phyloP scores from a whole-genome alignment of 352 stramenopile genomes.

The Pythium guiyangense region DNA sequence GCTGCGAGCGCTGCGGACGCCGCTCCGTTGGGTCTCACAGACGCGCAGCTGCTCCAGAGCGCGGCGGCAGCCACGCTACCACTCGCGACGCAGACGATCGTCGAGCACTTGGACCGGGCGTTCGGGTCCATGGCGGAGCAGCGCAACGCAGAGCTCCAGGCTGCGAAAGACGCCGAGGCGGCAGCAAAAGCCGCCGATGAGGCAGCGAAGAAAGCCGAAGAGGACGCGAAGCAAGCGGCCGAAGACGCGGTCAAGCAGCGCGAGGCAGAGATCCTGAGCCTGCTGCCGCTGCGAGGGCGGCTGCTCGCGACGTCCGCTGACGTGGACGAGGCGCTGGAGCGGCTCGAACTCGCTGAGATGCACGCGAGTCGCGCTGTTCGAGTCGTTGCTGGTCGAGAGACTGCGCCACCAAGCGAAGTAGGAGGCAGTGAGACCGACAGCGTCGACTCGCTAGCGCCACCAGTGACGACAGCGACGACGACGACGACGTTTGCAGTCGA shows the following conservation, averaged over 20 bases:
- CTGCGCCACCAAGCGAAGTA: not conserved
- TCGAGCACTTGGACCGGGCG: constrained; percentile 35
- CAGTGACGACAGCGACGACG: not conserved
- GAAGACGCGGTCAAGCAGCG: constrained; percentile 25
- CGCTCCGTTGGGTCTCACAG: no score
- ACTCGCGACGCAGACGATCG: no score
- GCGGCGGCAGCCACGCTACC: no score
- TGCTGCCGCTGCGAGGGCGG: constrained; percentile 41
- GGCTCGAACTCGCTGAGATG: constrained; percentile 30
- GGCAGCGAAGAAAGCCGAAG: constrained; percentile 35
- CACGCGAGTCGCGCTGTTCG: constrained; percentile 5
- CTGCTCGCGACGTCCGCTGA: constrained; percentile 36
- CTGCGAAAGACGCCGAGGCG: constrained; percentile 17
- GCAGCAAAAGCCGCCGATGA: constrained; percentile 28
- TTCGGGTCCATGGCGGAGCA: constrained; percentile 33
- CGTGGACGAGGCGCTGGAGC: constrained; percentile 35
- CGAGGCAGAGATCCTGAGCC: constrained; percentile 36
- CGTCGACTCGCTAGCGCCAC: not conserved
- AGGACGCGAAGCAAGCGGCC: constrained; percentile 28
- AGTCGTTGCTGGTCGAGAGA: not conserved
- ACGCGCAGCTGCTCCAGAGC: no score
- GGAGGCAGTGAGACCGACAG: not conserved
- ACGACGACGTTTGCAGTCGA: not conserved
- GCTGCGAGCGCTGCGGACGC: no score
- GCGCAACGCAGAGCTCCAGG: constrained; percentile 30